Evolutionary conservation across 2,329 filamentous ascomycete species (phyloP).

Genomic region (Parafenestella ontariensis): DNA sequence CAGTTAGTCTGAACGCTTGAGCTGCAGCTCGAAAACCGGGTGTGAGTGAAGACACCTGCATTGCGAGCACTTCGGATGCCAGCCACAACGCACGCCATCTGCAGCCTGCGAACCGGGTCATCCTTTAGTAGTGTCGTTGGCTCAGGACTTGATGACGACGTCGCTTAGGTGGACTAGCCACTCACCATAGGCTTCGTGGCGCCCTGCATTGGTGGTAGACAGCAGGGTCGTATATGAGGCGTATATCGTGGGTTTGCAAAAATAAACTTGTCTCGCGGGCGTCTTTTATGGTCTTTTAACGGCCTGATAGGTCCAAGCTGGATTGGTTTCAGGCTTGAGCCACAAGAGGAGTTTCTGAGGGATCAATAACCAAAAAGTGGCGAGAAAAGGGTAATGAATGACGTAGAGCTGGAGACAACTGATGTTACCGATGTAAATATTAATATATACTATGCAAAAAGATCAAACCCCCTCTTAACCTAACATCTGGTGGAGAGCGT

Average conservation of each 20-base stretch:
- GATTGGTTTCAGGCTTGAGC: too few species aligned
- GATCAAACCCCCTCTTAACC: constrained; percentile 37
- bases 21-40: neutral
- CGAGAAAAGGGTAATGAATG: constrained; percentile 15
- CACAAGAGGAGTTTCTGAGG: too few species aligned
- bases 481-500: constrained; percentile 58
- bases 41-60: neutral
- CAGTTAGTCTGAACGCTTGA: neutral
- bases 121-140: neutral
- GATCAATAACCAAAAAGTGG: constrained; percentile 15
- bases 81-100: neutral
- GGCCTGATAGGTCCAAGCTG: too few species aligned
- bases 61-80: neutral
- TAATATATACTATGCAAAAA: constrained; percentile 11
- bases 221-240: too few species aligned
- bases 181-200: constrained; percentile 43
- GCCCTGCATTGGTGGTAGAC: constrained; percentile 57
- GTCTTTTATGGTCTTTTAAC: too few species aligned
- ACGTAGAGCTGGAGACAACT: constrained; percentile 17
- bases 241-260: too few species aligned
- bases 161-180: constrained; percentile 1
- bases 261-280: constrained; percentile 53
- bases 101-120: neutral
- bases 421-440: neutral
- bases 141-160: neutral